phyloP scores from a whole-genome alignment of 129 eudicot genomes.

The Flaveria robusta region DNA sequence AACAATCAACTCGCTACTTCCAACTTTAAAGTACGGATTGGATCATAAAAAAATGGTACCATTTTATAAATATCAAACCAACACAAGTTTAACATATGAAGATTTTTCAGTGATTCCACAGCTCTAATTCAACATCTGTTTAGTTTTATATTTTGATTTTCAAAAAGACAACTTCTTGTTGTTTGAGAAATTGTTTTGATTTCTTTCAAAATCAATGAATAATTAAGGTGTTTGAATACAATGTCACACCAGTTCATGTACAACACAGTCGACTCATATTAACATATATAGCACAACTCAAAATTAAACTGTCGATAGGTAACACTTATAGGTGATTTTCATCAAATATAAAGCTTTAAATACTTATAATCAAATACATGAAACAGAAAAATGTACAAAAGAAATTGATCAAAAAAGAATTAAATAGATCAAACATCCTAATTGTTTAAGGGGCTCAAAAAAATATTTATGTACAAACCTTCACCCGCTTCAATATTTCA shows the following conservation, averaged over 20 bases:
- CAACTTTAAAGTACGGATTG: background rate
- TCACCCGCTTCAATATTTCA: slow-evolving; percentile 79
- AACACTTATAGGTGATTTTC: background rate
- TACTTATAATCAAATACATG: background rate
- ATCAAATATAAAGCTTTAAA: background rate
- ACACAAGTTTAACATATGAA: background rate
- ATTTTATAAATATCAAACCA: background rate
- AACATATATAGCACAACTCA: background rate
- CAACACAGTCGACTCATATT: background rate
- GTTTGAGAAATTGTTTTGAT: background rate
- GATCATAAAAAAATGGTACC: no score
- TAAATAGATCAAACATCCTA: background rate
- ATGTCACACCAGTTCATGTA: background rate
- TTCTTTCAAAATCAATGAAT: background rate
- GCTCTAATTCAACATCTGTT: background rate
- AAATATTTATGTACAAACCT: slow-evolving; percentile 52
- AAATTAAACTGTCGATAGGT: background rate
- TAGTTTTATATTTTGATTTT: background rate
- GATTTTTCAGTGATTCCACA: background rate
- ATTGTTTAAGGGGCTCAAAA: background rate
- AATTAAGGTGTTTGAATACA: background rate
- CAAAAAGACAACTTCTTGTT: background rate
- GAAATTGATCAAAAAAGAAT: background rate
- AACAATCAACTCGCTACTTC: background rate
- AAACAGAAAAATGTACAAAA: slow-evolving; percentile 1